phyloP scores from a whole-genome alignment of 2,329 filamentous ascomycete species.

The Aschersonia sp. region DNA sequence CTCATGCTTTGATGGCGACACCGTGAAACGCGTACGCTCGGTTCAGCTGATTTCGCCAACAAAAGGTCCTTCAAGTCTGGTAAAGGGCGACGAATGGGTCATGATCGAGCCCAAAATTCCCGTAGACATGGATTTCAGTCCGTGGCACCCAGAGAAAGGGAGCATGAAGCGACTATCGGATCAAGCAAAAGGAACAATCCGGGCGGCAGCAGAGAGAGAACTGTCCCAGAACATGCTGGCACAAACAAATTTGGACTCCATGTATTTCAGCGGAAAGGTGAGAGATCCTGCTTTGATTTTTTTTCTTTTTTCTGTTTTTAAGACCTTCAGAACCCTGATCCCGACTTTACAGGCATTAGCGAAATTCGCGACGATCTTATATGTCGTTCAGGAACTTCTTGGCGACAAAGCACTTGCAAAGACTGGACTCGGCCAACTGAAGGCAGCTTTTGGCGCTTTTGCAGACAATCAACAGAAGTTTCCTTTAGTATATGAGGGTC shows the following conservation, averaged over 20 bases:
- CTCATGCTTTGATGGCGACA: constrained; percentile 51
- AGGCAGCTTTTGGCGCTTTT: constrained; percentile 52
- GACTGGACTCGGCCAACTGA: constrained; percentile 44
- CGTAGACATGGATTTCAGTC: constrained; percentile 58
- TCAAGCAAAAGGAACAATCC: constrained; percentile 43
- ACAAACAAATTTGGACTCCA: constrained; percentile 65
- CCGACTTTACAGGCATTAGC: constrained; percentile 40
- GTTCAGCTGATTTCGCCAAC: constrained; percentile 65
- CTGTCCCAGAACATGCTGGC: constrained; percentile 59
- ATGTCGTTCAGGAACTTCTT: constrained; percentile 49
- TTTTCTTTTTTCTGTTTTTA: background rate
- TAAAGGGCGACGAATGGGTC: constrained; percentile 61
- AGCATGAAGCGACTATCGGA: constrained; percentile 30
- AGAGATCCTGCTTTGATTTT: constrained; percentile 2
- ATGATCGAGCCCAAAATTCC: constrained; percentile 65
- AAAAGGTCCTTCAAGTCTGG: constrained; percentile 64
- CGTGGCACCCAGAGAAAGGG: constrained; percentile 50
- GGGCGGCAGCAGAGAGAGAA: constrained; percentile 52
- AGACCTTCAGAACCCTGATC: background rate
- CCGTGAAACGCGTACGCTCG: constrained; percentile 32
- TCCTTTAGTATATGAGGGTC: constrained; percentile 49
- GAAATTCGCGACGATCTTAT: constrained; percentile 59
- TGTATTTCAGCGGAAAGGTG: constrained; percentile 87
- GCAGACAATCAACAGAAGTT: constrained; percentile 51
- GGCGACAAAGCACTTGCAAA: constrained; percentile 41